These are phyloP conservation scores for Penicillium crustosum DNA, from an alignment of 2,329 filamentous ascomycete genomes.

Conservation along the genomic window DNA sequence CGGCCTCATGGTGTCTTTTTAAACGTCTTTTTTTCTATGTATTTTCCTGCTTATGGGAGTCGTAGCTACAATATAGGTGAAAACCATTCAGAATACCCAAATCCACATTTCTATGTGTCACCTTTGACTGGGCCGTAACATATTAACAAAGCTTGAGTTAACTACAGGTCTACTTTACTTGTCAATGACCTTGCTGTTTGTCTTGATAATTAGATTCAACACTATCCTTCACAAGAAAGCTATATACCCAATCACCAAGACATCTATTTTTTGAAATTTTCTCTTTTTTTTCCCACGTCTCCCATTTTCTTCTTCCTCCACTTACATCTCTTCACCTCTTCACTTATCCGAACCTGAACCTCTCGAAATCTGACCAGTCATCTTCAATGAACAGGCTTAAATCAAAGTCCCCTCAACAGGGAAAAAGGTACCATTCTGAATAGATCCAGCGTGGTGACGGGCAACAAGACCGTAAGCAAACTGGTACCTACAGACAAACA, in stretches of 20 bases:
- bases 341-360: not conserved
- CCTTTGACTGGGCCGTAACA: not conserved
- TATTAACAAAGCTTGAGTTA: not conserved
- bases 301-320: too few relatives aligned
- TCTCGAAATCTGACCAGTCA: not conserved
- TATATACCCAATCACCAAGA: not conserved
- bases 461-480: conserved; percentile 66
- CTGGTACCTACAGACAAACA: conserved; percentile 28
- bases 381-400: not conserved
- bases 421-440: conserved; percentile 59
- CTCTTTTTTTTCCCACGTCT: not conserved
- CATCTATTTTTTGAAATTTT: not conserved
- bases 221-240: not conserved
- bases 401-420: conserved; percentile 50
- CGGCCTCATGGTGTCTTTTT: too few relatives aligned
- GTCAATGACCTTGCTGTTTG: not conserved
- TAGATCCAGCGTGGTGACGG: conserved; percentile 59
- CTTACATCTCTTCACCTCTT: not conserved
- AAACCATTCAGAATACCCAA: too few relatives aligned
- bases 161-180: not conserved
- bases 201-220: not conserved
- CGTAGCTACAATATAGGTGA: too few relatives aligned
- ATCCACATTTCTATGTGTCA: too few relatives aligned
- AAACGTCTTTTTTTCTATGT: too few relatives aligned
- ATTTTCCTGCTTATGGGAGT: too few relatives aligned